These are phyloP conservation scores for Wickerhamomyces rabaulensis DNA, from an alignment of 805 yeast species.

Conservation along the genomic window DNA sequence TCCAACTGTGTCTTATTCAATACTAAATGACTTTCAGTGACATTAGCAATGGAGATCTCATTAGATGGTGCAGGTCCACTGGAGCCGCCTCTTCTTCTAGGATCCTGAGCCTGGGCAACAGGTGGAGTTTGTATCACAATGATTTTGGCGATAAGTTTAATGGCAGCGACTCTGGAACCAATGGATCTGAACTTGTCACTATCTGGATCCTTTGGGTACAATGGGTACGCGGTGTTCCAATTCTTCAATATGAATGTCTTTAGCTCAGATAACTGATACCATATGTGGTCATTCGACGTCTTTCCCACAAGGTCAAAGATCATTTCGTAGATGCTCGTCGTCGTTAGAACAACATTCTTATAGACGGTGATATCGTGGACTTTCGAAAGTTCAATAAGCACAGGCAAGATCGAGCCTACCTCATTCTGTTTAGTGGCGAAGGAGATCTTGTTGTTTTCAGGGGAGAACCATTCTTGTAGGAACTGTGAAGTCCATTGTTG, in stretches of 20 bases:
- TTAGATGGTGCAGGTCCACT: slow-evolving; percentile 9
- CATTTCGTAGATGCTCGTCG: slow-evolving; percentile 41
- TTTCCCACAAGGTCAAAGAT: slow-evolving; percentile 40
- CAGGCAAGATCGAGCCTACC: slow-evolving; percentile 7
- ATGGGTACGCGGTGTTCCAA: slow-evolving; percentile 56
- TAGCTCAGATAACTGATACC: slow-evolving; percentile 53
- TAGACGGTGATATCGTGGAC: slow-evolving; percentile 26
- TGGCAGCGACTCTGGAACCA: slow-evolving; percentile 60
- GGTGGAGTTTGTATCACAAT: slow-evolving; percentile 49
- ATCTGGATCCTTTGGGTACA: slow-evolving; percentile 27
- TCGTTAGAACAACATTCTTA: slow-evolving; percentile 35
- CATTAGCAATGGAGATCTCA: slow-evolving; percentile 18
- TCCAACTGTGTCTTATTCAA: slow-evolving; percentile 51
- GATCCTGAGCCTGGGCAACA: slow-evolving; percentile 16
- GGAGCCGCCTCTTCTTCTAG: slow-evolving; percentile 18
- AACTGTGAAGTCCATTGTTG: slow-evolving; percentile 24
- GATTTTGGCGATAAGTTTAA: slow-evolving; percentile 63
- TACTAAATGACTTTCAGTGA: slow-evolving; percentile 52
- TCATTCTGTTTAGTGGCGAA: slow-evolving; percentile 16
- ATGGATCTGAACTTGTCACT: slow-evolving; percentile 39
- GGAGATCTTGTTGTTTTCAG: slow-evolving; percentile 8
- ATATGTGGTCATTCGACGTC: slow-evolving; percentile 35
- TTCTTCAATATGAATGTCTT: slow-evolving; percentile 54
- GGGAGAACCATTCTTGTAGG: slow-evolving; percentile 16
- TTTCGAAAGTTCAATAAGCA: slow-evolving; percentile 9